Conservation (phyloP, 2,329 filamentous ascomycete genomes). For the Xylariaceae sp. region DNA sequence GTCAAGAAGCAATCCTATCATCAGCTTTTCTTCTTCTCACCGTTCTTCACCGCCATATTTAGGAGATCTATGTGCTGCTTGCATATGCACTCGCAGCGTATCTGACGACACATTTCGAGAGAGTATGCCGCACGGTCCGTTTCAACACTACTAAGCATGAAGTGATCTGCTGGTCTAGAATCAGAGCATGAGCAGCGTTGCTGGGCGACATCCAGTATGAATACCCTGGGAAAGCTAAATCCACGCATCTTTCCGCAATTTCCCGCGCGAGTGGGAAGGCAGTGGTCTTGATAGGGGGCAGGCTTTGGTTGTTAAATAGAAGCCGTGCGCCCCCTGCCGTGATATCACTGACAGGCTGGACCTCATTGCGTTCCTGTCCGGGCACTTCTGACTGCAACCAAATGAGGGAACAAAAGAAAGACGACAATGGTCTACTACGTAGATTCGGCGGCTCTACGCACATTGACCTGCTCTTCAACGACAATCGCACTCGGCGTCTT, state of each 20-base stretch:
- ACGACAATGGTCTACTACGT: constrained; percentile 4
- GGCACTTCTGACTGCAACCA: not conserved
- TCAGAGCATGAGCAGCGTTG: not conserved
- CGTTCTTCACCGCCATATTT: not conserved
- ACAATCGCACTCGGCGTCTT: constrained; percentile 23
- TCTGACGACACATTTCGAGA: not conserved
- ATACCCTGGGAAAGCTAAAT: not conserved
- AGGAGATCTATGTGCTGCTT: not conserved
- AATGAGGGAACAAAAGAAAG: not conserved
- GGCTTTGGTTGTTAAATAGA: not conserved
- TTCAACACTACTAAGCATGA: not conserved
- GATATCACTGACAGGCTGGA: not conserved
- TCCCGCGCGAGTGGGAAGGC: not conserved
- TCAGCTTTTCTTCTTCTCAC: not conserved
- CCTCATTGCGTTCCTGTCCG: not conserved
- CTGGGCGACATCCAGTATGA: not conserved
- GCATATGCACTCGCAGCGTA: not conserved
- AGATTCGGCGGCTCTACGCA: not conserved
- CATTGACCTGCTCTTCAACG: not conserved
- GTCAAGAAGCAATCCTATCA: too few species aligned
- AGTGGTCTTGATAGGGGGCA: too few species aligned
- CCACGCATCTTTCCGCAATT: not conserved
- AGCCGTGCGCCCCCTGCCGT: not conserved
- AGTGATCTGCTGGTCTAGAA: not conserved
- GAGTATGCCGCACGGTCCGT: not conserved